These are phyloP conservation scores for Talaromyces albobiverticillius DNA, from an alignment of 2,329 filamentous ascomycete genomes.

Conservation along the genomic window DNA sequence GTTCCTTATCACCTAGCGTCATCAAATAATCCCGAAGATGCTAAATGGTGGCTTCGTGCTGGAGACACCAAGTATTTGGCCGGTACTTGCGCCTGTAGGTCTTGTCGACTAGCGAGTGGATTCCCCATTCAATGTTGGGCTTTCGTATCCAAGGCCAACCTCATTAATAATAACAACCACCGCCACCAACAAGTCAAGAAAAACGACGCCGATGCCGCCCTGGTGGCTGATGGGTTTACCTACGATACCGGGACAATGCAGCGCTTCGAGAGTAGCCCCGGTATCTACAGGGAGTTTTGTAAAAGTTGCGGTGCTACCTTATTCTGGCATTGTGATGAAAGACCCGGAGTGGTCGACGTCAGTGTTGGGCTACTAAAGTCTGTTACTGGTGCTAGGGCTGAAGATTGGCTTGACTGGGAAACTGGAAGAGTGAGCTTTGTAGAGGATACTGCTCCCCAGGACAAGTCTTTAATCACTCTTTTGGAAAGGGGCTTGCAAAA, in stretches of 20 bases:
- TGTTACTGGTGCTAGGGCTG: slow-evolving; percentile 52
- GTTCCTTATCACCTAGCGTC: slow-evolving; percentile 45
- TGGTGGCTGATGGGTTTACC: slow-evolving; percentile 14
- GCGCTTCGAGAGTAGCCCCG: slow-evolving; percentile 53
- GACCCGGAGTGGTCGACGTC: slow-evolving; percentile 60
- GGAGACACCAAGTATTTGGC: slow-evolving; percentile 53
- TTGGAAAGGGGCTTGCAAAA: slow-evolving; percentile 25
- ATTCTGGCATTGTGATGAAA: slow-evolving; percentile 58
- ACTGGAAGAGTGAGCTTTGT: slow-evolving; percentile 57
- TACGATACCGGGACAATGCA: slow-evolving; percentile 43
- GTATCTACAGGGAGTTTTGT: slow-evolving; percentile 62
- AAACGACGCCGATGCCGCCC: too few relatives aligned
- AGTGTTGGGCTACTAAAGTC: slow-evolving; percentile 59
- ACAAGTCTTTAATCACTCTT: slow-evolving; percentile 27
- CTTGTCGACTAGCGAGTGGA: slow-evolving; percentile 60
- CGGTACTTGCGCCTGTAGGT: slow-evolving; percentile 60
- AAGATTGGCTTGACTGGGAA: slow-evolving; percentile 63
- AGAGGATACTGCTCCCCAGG: slow-evolving; percentile 47
- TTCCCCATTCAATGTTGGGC: slow-evolving; percentile 66
- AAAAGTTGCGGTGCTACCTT: slow-evolving; percentile 60
- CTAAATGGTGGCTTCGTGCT: slow-evolving; percentile 60
- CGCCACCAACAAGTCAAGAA: slow-evolving; percentile 26
- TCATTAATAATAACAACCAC: slow-evolving; percentile 39
- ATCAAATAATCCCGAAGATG: slow-evolving; percentile 45
- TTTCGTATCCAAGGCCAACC: slow-evolving; percentile 61